A percentile compares a stretch with the other conserved stretches of the same genome.
These are phyloP conservation scores for Pilasporangium apinafurcum DNA, from an alignment of 352 stramenopile species.

Conservation along the genomic window DNA sequence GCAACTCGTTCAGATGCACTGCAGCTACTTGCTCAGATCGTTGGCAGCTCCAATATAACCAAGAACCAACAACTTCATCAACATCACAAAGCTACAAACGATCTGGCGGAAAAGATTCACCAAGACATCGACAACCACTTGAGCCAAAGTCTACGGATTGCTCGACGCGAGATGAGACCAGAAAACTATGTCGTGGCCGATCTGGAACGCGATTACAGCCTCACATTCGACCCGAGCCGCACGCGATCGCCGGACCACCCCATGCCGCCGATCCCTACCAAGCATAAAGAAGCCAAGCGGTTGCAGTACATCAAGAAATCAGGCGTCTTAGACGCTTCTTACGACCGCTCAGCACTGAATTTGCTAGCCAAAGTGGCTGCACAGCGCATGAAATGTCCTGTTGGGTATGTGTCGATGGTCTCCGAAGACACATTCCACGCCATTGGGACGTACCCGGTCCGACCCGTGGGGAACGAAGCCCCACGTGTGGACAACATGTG, in stretches of 20 bases:
- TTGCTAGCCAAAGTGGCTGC: slow-evolving; percentile 24
- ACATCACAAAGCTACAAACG: too few relatives aligned
- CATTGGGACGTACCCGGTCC: slow-evolving; percentile 13
- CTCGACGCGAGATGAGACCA: background rate
- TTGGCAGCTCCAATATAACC: too few relatives aligned
- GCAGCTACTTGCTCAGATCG: too few relatives aligned
- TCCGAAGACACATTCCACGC: slow-evolving; percentile 19
- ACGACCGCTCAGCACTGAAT: slow-evolving; percentile 11
- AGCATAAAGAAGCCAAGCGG: slow-evolving; percentile 14
- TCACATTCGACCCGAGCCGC: slow-evolving; percentile 25
- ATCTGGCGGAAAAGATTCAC: too few relatives aligned
- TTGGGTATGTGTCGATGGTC: slow-evolving; percentile 20
- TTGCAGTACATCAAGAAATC: slow-evolving; percentile 18
- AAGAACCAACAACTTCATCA: background rate
- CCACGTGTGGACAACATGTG: slow-evolving; percentile 23
- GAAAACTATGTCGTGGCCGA: slow-evolving; percentile 15
- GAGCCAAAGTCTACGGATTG: slow-evolving; percentile 14
- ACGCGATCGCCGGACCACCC: slow-evolving; percentile 17
- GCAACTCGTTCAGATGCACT: slow-evolving; percentile 27
- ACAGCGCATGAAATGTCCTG: slow-evolving; percentile 23
- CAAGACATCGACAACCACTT: slow-evolving; percentile 35
- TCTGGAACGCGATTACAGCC: slow-evolving; percentile 13
- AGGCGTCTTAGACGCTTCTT: slow-evolving; percentile 8
- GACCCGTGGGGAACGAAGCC: too few relatives aligned
- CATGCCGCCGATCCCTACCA: too few relatives aligned